phyloP scores from a whole-genome alignment of 1,284 basidiomycete species.

The Pyrrhoderma lamaoense region DNA sequence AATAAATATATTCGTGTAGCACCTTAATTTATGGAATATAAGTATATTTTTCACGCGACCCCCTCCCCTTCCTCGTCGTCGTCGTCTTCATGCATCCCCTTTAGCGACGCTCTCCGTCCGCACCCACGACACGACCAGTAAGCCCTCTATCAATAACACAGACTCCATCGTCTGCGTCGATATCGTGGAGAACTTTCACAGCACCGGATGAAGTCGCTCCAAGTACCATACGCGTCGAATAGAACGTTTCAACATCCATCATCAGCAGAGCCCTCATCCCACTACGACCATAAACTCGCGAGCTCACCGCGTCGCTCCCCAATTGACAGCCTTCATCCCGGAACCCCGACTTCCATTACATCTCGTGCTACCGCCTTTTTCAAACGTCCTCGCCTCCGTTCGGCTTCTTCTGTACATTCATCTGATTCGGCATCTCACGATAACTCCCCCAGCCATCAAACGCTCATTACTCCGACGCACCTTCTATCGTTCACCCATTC shows the following conservation, averaged over 20 bases:
- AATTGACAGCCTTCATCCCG: neutral
- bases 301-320: neutral
- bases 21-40: too few relatives aligned
- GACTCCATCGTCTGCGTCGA: neutral
- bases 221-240: constrained; percentile 7
- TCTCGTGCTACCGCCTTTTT: constrained; percentile 16
- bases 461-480: constrained; percentile 5
- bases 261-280: constrained; percentile 4
- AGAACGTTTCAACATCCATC: constrained; percentile 11
- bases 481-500: constrained; percentile 36
- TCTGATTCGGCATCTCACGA: constrained; percentile 1
- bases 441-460: constrained; percentile 1
- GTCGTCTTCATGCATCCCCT: too few relatives aligned
- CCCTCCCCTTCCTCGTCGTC: too few relatives aligned
- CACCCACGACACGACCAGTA: neutral
- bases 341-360: constrained; percentile 12
- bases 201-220: constrained; percentile 15
- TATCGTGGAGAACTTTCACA: neutral
- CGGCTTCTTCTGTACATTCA: constrained; percentile 10
- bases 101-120: constrained; percentile 1
- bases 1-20: too few relatives aligned
- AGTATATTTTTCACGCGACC: too few relatives aligned
- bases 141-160: neutral
- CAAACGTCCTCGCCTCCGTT: constrained; percentile 9
- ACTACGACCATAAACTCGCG: constrained; percentile 1